A percentile compares a stretch with the other conserved stretches of the same genome.
Conservation (phyloP, 768 basidiomycete species). For the Rhodotorula diobovata region DNA sequence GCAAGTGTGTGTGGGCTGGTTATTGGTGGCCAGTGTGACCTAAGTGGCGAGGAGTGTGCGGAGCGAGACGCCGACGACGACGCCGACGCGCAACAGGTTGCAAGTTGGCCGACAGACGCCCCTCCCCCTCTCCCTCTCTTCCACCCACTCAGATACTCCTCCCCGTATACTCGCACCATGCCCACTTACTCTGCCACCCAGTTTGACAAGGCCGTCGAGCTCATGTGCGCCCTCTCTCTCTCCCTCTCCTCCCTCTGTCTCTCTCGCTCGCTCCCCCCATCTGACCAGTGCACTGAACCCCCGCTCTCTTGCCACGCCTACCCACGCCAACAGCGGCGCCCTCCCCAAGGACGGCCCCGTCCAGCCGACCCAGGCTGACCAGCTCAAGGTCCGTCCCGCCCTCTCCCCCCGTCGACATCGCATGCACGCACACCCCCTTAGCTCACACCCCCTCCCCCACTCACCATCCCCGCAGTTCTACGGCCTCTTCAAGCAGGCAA, state of each 20-base stretch:
- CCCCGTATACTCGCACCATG: constrained; percentile 6
- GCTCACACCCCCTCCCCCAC: neutral
- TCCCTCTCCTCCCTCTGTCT: neutral
- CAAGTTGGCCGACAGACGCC: too few species aligned
- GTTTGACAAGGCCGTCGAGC: constrained; percentile 68
- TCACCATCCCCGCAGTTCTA: constrained; percentile 66
- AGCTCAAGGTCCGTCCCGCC: constrained; percentile 64
- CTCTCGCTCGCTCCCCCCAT: neutral
- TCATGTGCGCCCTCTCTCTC: constrained; percentile 50
- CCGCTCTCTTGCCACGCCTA: neutral
- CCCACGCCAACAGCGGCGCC: constrained; percentile 7
- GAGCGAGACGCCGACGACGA: neutral
- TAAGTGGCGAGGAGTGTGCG: too few species aligned
- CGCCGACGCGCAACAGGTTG: too few species aligned
- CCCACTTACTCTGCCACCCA: constrained; percentile 53
- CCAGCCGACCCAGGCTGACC: constrained; percentile 65
- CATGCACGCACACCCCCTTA: neutral
- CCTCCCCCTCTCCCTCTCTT: constrained; percentile 1
- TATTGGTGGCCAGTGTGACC: too few species aligned
- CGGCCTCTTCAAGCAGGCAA: constrained; percentile 87
- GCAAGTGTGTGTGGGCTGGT: too few species aligned
- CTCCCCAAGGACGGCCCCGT: constrained; percentile 64
- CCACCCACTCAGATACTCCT: neutral
- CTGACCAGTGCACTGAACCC: neutral
- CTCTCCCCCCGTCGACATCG: neutral